Conservation (phyloP, 1,284 basidiomycete genomes). For the Vanrija sp. region DNA sequence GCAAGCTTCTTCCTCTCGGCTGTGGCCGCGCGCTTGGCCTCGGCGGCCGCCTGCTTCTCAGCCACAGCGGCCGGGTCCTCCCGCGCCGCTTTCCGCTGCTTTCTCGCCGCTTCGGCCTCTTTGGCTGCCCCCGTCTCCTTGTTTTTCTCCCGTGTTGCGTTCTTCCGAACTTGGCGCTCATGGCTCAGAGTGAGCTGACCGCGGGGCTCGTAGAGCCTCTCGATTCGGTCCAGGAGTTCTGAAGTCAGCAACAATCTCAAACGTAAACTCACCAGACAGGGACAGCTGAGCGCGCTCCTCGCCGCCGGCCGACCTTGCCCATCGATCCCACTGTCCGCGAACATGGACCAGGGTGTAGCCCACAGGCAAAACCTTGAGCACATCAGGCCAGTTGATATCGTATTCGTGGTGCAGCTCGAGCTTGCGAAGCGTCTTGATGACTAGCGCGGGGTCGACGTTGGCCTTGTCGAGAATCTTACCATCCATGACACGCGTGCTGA, state of each 20-base stretch:
- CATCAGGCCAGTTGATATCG: constrained; percentile 11
- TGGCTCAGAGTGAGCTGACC: too few species aligned
- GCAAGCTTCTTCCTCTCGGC: too few species aligned
- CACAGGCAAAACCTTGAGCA: neutral
- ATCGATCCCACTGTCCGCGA: constrained; percentile 8
- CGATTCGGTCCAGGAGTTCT: constrained; percentile 5
- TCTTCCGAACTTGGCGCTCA: too few species aligned
- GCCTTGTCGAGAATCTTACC: constrained; percentile 2
- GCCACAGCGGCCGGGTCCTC: too few species aligned
- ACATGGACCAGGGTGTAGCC: constrained; percentile 2
- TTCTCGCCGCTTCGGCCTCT: too few species aligned
- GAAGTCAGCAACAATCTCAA: neutral
- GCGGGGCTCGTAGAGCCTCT: neutral
- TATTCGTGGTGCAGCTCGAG: constrained; percentile 4
- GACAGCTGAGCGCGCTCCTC: neutral
- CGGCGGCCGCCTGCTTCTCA: too few species aligned
- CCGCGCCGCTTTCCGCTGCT: too few species aligned
- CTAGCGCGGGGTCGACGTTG: neutral
- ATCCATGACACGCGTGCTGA: constrained; percentile 3
- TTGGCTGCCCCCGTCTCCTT: too few species aligned
- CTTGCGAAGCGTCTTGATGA: constrained; percentile 7
- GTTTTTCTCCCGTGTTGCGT: too few species aligned
- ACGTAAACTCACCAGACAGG: constrained; percentile 1
- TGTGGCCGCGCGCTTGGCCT: too few species aligned
- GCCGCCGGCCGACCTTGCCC: neutral